These are phyloP conservation scores for Boechera retrofracta DNA, from an alignment of 345 rosid genomes.

Conservation along the genomic window DNA sequence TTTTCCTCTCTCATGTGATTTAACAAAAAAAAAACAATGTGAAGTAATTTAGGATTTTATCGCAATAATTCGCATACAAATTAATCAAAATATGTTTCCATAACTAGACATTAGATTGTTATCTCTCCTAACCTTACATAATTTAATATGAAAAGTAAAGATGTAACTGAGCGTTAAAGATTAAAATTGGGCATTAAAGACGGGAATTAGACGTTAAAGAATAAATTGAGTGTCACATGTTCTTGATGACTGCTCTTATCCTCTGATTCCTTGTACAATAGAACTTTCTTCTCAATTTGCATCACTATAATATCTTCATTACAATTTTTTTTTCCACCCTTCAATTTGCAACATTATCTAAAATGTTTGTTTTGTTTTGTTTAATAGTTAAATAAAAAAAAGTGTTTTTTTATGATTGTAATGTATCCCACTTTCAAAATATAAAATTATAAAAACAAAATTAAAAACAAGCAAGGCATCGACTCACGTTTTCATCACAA, in stretches of 20 bases:
- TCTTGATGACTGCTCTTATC: neutral
- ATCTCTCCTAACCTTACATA: neutral
- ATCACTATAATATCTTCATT: too few species aligned
- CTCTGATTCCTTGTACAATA: neutral
- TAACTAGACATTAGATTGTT: neutral
- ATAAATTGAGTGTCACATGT: conserved; percentile 18
- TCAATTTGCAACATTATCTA: neutral
- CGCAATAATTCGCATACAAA: neutral
- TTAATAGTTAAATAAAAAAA: neutral
- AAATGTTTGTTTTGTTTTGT: too few species aligned
- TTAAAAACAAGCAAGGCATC: neutral
- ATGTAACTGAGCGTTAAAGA: neutral
- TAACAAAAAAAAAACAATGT: too few species aligned
- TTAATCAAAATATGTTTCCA: neutral
- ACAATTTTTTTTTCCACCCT: too few species aligned
- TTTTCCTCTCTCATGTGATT: too few species aligned
- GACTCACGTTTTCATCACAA: conserved; percentile 14
- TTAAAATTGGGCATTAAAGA: conserved; percentile 1
- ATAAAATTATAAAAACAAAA: neutral
- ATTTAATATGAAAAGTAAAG: neutral
- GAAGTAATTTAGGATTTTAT: too few species aligned
- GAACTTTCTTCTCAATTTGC: too few species aligned
- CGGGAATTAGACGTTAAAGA: conserved; percentile 24
- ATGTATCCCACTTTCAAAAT: neutral
- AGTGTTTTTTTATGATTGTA: conserved; percentile 4